phyloP scores from a whole-genome alignment of 306 rosid species.

The Trifolium subterraneum region DNA sequence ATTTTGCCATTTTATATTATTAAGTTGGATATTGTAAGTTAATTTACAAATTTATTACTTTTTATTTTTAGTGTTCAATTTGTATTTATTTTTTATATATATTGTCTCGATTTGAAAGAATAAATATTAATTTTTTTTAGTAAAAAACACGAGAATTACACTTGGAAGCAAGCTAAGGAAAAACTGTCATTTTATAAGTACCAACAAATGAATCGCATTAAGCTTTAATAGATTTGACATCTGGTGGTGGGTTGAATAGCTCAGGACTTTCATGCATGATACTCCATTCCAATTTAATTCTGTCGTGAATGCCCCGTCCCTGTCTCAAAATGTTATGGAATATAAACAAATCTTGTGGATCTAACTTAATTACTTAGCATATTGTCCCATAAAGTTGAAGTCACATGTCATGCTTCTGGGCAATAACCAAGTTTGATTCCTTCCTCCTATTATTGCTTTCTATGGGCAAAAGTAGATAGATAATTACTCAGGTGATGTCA shows the following conservation, averaged over 20 bases:
- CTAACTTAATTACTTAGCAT: constrained; percentile 41
- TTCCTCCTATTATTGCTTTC: constrained; percentile 29
- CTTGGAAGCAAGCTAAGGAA: background rate
- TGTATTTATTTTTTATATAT: too few relatives aligned
- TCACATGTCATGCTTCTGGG: constrained; percentile 40
- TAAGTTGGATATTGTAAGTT: too few relatives aligned
- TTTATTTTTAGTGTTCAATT: too few relatives aligned
- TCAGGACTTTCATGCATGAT: constrained; percentile 28
- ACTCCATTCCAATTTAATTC: constrained; percentile 29
- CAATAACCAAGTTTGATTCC: constrained; percentile 37
- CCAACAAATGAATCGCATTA: constrained; percentile 27
- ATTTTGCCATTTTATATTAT: too few relatives aligned
- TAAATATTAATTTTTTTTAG: too few relatives aligned
- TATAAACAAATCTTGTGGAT: constrained; percentile 45
- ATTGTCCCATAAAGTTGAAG: constrained; percentile 47
- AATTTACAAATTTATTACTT: too few relatives aligned
- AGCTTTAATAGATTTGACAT: constrained; percentile 45
- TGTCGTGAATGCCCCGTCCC: constrained; percentile 26
- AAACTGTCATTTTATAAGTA: background rate
- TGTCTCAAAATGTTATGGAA: constrained; percentile 38
- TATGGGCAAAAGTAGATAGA: background rate
- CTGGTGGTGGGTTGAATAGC: constrained; percentile 20
- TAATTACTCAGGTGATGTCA: too few relatives aligned
- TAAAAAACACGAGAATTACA: too few relatives aligned
- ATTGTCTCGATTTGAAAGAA: too few relatives aligned